Percentiles rank a stretch among this genome's conserved stretches.
Conservation (phyloP, 1,284 basidiomycete species). For the Waitea zeae region DNA sequence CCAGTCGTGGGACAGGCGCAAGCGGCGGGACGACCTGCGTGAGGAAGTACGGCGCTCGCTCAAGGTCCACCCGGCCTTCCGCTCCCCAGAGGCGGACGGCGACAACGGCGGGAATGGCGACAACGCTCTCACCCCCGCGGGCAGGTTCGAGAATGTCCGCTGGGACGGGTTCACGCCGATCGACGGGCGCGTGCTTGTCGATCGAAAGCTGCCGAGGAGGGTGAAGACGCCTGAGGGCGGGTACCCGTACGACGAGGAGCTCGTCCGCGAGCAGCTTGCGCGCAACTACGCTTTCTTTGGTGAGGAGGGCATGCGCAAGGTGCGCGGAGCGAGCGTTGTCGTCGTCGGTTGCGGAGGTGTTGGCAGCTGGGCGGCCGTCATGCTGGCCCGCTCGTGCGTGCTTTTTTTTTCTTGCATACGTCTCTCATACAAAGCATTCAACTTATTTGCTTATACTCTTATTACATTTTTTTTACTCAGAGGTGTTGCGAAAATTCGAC, state of each 20-base stretch:
- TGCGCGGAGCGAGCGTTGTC: constrained; percentile 68
- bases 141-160: background rate
- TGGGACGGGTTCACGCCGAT: constrained; percentile 7
- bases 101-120: constrained; percentile 8
- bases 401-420: background rate
- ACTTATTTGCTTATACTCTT: background rate
- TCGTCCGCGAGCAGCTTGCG: constrained; percentile 77
- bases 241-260: constrained; percentile 47
- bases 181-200: constrained; percentile 4
- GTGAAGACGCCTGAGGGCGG: constrained; percentile 4
- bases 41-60: constrained; percentile 38
- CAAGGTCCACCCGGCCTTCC: constrained; percentile 6
- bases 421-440: background rate
- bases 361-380: constrained; percentile 88
- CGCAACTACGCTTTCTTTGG: constrained; percentile 94
- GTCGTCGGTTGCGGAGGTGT: constrained; percentile 94
- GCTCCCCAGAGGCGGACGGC: constrained; percentile 10
- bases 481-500: constrained; percentile 54
- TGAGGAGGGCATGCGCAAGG: constrained; percentile 71
- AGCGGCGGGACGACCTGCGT: constrained; percentile 34
- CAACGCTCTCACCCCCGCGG: constrained; percentile 2
- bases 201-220: constrained; percentile 4
- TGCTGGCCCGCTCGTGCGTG: constrained; percentile 77
- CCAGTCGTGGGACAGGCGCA: constrained; percentile 25
- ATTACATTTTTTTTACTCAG: constrained; percentile 18